These are phyloP conservation scores for Ilyonectria destructans DNA, from an alignment of 2,329 filamentous ascomycete species.

Conservation along the genomic window DNA sequence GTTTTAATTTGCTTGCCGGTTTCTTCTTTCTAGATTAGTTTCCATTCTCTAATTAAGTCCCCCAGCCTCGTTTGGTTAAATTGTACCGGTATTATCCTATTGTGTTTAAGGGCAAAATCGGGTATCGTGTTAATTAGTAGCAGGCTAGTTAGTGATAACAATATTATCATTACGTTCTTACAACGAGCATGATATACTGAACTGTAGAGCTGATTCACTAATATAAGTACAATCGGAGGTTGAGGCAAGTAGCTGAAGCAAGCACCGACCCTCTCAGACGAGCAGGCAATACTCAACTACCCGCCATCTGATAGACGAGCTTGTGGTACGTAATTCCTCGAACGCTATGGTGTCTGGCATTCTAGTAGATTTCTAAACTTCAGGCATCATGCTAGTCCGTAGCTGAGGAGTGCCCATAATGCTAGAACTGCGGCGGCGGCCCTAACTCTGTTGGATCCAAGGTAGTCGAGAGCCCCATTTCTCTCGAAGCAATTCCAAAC, in stretches of 20 bases:
- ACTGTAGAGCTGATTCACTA: background rate
- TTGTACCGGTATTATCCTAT: background rate
- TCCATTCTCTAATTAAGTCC: background rate
- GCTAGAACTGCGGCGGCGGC: background rate
- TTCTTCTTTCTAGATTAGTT: background rate
- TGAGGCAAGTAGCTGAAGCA: background rate
- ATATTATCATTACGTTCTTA: background rate
- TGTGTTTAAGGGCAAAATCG: background rate
- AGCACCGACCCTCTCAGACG: background rate
- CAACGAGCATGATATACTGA: background rate
- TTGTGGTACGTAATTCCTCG: background rate
- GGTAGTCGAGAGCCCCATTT: constrained; percentile 3
- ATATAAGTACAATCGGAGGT: background rate
- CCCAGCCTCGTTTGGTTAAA: background rate
- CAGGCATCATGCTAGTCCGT: constrained; percentile 1
- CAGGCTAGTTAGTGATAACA: background rate
- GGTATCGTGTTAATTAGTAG: background rate
- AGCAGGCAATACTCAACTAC: background rate
- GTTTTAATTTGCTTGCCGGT: background rate
- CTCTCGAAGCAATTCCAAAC: background rate
- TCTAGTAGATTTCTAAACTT: background rate
- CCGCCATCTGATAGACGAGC: constrained; percentile 1
- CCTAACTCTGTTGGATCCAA: constrained; percentile 1
- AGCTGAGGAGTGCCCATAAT: background rate
- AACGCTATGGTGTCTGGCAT: background rate